These are phyloP conservation scores for Simmondsia chinensis DNA, from an alignment of 148 eudicot genomes.

Conservation along the genomic window DNA sequence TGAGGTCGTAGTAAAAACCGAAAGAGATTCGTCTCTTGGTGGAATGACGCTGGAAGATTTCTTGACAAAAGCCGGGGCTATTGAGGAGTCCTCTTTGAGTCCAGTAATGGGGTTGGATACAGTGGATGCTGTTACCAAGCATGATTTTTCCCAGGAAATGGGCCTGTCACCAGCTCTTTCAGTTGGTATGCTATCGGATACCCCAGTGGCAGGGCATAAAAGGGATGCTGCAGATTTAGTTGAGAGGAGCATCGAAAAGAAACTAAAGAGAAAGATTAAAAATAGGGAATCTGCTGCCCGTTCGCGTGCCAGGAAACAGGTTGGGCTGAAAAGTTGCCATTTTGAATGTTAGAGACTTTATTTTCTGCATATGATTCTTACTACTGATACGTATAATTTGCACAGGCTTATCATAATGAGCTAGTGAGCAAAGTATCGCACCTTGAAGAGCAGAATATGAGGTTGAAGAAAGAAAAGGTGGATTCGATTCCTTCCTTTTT, in stretches of 20 bases:
- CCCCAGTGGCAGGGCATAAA: conserved; percentile 22
- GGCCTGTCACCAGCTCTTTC: conserved; percentile 42
- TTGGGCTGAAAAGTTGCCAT: too few species aligned
- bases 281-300: conserved; percentile 92
- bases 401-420: conserved; percentile 77
- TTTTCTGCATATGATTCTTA: background rate
- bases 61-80: conserved; percentile 55
- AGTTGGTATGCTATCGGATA: conserved; percentile 30
- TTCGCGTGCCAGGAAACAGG: conserved; percentile 90
- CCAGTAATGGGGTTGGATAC: conserved; percentile 27
- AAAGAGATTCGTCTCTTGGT: conserved; percentile 41
- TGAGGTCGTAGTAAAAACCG: conserved; percentile 16
- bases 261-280: conserved; percentile 62
- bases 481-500: background rate
- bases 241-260: conserved; percentile 50
- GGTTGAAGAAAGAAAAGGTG: conserved; percentile 80
- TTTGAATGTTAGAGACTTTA: background rate
- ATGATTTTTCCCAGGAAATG: conserved; percentile 22
- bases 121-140: conserved; percentile 29
- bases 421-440: conserved; percentile 61
- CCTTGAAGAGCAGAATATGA: conserved; percentile 63
- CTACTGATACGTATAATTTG: conserved; percentile 2
- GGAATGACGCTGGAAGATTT: conserved; percentile 71
- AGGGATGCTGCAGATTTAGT: conserved; percentile 22
- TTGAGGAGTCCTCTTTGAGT: conserved; percentile 30